phyloP scores from a whole-genome alignment of 768 basidiomycete genomes.

The Calocera viscosa region DNA sequence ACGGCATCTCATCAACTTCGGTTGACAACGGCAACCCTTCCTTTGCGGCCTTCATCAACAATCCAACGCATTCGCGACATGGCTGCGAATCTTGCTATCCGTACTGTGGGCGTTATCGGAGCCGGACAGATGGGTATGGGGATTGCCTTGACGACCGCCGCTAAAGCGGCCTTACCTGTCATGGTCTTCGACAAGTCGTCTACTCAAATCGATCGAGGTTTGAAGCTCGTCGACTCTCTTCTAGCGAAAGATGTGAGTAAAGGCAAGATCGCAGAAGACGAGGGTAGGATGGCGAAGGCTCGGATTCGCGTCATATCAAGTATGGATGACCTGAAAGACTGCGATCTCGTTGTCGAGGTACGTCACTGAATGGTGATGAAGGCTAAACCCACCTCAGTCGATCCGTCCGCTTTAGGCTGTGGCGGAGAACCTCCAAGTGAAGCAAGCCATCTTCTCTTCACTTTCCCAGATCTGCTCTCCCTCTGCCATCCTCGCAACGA shows the following conservation, averaged over 20 bases:
- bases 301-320: constrained; percentile 49
- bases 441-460: constrained; percentile 59
- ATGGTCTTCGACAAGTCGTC: constrained; percentile 70
- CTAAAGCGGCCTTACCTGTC: constrained; percentile 76
- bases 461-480: constrained; percentile 58
- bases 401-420: constrained; percentile 49
- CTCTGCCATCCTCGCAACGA: constrained; percentile 72
- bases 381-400: not conserved
- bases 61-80: not conserved
- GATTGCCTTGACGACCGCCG: constrained; percentile 75
- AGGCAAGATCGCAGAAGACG: constrained; percentile 52
- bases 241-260: constrained; percentile 83
- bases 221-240: constrained; percentile 64
- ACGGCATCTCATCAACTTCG: too few species aligned
- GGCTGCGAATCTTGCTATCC: not conserved
- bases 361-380: constrained; percentile 14
- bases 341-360: constrained; percentile 86
- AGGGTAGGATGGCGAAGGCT: constrained; percentile 61
- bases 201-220: constrained; percentile 59
- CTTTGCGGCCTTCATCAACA: too few species aligned
- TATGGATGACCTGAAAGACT: constrained; percentile 47
- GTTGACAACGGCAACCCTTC: not conserved
- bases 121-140: constrained; percentile 57
- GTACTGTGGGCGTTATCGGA: constrained; percentile 7
- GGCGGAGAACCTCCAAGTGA: constrained; percentile 68